Evolutionary conservation across 768 basidiomycete genomes (phyloP).

Genomic region (Calvatia gigantea): DNA sequence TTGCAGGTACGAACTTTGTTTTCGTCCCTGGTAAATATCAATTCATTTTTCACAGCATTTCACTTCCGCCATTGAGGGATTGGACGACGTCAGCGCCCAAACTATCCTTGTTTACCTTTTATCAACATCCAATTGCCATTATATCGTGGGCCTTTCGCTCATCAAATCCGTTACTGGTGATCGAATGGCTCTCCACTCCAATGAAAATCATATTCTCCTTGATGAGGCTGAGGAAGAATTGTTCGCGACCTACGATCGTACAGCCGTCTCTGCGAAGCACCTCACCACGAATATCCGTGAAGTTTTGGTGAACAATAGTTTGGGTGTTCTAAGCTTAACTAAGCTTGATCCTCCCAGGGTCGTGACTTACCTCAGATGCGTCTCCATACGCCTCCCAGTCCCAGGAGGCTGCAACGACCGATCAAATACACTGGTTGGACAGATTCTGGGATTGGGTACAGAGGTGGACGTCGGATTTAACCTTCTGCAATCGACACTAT

Average conservation of each 20-base stretch:
- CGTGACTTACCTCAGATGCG: conserved; percentile 25
- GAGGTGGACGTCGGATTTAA: conserved; percentile 18
- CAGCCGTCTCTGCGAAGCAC: conserved; percentile 2
- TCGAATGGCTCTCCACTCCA: conserved; percentile 19
- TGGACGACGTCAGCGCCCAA: conserved; percentile 6
- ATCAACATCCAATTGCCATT: conserved; percentile 24
- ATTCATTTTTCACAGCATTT: not conserved
- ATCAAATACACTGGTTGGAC: conserved; percentile 30
- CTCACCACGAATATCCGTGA: not conserved
- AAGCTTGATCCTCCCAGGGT: conserved; percentile 23
- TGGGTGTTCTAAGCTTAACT: conserved; percentile 28
- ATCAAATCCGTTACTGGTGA: conserved; percentile 26
- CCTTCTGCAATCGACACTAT: conserved; percentile 10
- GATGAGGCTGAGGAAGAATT: conserved; percentile 12
- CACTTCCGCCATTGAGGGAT: not conserved
- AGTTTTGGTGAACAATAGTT: conserved; percentile 14
- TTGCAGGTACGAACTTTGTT: not conserved
- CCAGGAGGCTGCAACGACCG: conserved; percentile 9
- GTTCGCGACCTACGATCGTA: not conserved
- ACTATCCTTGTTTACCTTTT: conserved; percentile 32
- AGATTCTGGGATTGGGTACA: conserved; percentile 43
- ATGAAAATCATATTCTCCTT: conserved; percentile 23
- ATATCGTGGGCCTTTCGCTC: conserved; percentile 35
- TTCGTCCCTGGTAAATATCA: not conserved
- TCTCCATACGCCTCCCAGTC: not conserved